These are phyloP conservation scores for Musa beccarii DNA, from an alignment of 176 grass and related monocot genomes.

Conservation along the genomic window DNA sequence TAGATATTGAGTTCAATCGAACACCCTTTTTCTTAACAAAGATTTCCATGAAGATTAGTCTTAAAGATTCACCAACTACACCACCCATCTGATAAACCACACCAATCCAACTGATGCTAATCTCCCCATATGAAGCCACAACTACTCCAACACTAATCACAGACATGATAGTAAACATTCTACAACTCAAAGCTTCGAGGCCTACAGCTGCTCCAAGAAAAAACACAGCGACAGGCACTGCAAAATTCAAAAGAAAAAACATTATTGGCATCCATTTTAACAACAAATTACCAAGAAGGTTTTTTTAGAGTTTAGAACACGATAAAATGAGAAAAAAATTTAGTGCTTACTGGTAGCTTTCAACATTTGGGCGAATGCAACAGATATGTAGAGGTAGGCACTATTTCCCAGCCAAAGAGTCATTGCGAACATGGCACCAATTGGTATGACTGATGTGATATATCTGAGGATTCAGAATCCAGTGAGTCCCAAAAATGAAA, in stretches of 20 bases:
- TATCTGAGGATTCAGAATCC: slow-evolving; percentile 56
- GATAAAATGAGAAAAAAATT: not conserved
- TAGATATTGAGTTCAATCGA: slow-evolving; percentile 82
- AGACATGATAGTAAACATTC: slow-evolving; percentile 95
- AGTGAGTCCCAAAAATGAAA: not conserved
- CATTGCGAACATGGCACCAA: slow-evolving; percentile 99
- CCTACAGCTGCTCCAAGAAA: slow-evolving; percentile 75
- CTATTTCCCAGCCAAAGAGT: slow-evolving; percentile 98
- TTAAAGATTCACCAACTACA: slow-evolving; percentile 77
- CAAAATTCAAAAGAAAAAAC: slow-evolving; percentile 17
- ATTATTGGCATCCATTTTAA: not conserved
- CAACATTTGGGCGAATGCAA: slow-evolving; percentile 99
- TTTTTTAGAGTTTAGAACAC: not conserved
- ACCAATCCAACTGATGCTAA: slow-evolving; percentile 84
- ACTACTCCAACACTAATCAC: slow-evolving; percentile 81
- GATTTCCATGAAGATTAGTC: slow-evolving; percentile 95
- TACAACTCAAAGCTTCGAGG: slow-evolving; percentile 78
- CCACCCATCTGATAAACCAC: slow-evolving; percentile 99
- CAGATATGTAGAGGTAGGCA: slow-evolving; percentile 97
- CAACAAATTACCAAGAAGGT: not conserved
- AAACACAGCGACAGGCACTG: slow-evolving; percentile 99
- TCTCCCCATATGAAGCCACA: slow-evolving; percentile 92
- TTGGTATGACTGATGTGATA: slow-evolving; percentile 85
- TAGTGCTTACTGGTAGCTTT: slow-evolving; percentile 87
- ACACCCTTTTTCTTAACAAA: slow-evolving; percentile 99